These are phyloP conservation scores for Eleusine indica DNA, from an alignment of 176 grass and related monocot genomes.

Conservation along the genomic window DNA sequence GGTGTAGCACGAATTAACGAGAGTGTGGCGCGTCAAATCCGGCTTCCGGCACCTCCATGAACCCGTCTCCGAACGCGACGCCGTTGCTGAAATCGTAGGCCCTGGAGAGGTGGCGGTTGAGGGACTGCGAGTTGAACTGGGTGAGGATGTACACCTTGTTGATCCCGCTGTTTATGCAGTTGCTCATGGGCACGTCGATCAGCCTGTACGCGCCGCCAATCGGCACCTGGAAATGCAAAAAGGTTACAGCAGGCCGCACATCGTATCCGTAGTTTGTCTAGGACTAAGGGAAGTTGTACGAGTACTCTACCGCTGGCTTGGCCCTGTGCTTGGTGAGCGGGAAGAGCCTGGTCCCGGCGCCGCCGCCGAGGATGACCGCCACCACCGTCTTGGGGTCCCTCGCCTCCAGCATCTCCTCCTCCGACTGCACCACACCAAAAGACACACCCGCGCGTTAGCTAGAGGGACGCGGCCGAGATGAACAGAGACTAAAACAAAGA, in stretches of 20 bases:
- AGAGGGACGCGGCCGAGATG: background rate
- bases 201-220: slow-evolving; percentile 88
- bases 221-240: slow-evolving; percentile 56
- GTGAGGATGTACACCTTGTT: slow-evolving; percentile 95
- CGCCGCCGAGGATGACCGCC: slow-evolving; percentile 88
- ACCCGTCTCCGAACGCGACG: slow-evolving; percentile 68
- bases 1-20: background rate
- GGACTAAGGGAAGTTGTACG: background rate
- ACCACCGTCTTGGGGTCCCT: slow-evolving; percentile 69
- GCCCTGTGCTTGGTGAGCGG: slow-evolving; percentile 90
- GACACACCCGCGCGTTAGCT: background rate
- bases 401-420: slow-evolving; percentile 47
- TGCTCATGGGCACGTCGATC: slow-evolving; percentile 96
- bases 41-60: slow-evolving; percentile 66
- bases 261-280: background rate
- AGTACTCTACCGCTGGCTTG: slow-evolving; percentile 72
- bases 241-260: no score
- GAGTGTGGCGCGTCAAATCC: background rate
- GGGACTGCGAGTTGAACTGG: slow-evolving; percentile 86
- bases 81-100: slow-evolving; percentile 77
- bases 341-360: slow-evolving; percentile 81
- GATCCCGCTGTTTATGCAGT: slow-evolving; percentile 93
- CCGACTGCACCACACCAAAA: slow-evolving; percentile 47
- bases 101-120: slow-evolving; percentile 83
- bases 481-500: background rate